These are phyloP conservation scores for Cystobasidium sp. DNA, from an alignment of 1,284 basidiomycete genomes.

Conservation along the genomic window DNA sequence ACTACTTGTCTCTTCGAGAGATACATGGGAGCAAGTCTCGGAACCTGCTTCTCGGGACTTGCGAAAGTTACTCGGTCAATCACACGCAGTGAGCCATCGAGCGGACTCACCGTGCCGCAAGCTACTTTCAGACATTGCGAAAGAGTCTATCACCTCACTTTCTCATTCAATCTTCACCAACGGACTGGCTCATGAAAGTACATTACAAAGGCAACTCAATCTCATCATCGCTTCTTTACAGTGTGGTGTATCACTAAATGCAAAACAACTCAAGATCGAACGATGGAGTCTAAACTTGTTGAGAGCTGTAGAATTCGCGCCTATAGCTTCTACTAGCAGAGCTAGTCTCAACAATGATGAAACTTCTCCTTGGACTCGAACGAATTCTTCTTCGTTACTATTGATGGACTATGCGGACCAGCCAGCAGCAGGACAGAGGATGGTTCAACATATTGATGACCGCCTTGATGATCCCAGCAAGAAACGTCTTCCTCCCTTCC, in stretches of 20 bases:
- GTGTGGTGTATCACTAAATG: background rate
- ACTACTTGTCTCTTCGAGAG: slow-evolving; percentile 67
- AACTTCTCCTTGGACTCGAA: slow-evolving; percentile 10
- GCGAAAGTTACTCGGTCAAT: background rate
- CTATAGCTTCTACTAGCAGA: slow-evolving; percentile 17
- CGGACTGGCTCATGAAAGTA: slow-evolving; percentile 71
- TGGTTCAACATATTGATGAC: background rate
- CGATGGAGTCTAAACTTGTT: slow-evolving; percentile 40
- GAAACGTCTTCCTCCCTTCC: slow-evolving; percentile 49
- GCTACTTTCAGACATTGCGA: slow-evolving; percentile 52
- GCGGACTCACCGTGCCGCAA: background rate
- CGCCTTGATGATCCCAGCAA: background rate
- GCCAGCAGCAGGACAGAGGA: background rate
- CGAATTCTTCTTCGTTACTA: background rate
- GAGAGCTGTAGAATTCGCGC: slow-evolving; percentile 32
- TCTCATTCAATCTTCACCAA: slow-evolving; percentile 73
- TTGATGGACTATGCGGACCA: slow-evolving; percentile 14
- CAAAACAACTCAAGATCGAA: slow-evolving; percentile 16
- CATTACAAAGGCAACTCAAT: slow-evolving; percentile 52
- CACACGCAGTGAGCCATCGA: too few species aligned
- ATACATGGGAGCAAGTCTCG: slow-evolving; percentile 65
- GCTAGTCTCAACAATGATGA: background rate
- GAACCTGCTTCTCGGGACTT: slow-evolving; percentile 62
- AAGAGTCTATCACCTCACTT: slow-evolving; percentile 70
- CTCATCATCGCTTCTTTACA: slow-evolving; percentile 17